Base-by-base conservation (phyloP, 2,329 filamentous ascomycete species). In the Aspergillus arachidicola region DNA sequence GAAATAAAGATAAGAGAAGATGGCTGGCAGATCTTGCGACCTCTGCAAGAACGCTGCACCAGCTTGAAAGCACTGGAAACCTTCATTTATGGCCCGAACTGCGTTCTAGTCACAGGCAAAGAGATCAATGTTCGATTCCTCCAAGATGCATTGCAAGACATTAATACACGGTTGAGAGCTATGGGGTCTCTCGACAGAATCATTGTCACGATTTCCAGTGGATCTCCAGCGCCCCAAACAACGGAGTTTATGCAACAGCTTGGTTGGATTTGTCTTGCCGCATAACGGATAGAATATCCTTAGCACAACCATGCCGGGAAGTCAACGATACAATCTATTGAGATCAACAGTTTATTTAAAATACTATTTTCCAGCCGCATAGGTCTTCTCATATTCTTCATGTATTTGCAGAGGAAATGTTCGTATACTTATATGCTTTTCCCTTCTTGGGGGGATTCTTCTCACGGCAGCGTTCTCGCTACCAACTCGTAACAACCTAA, bases 251-350 rank as follows among this genome's bases (percentile, higher is more conserved):
- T 62, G 14, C 36, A 62, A 59, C 32, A 28, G 28, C 55, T 64
- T 48, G 62, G 62, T 10, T 64, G 62, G 62, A 38, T 54, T 54
- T 41, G 57, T 64, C 19, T 51, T 57, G 50, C 9, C 50, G 6
- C 57, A 57, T 23, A 19, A 62, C 26, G 28, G 21, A 26, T 50
- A 50, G 30, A 11, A 3, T 9, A 9, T 3, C 30, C 9, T 0
- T 28, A 28, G 26, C 26, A 28, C 3, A 28, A 28, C 6, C 0
- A 0, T 7, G 6, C 6, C 1, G 6, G 26, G 26, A 28, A 1
- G 26, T 1, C 26, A 1, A 1, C 26, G 26, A 28, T 28, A 28
- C 26, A 28, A 0, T 28, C 26, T 28, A 7, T 28, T 28, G 6
- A 1, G 6, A 28, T 28, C 26, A 28, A 28, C 6, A 4, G 4